These are phyloP conservation scores for Epichloe typhina DNA, from an alignment of 2,329 filamentous ascomycete species.

Conservation along the genomic window DNA sequence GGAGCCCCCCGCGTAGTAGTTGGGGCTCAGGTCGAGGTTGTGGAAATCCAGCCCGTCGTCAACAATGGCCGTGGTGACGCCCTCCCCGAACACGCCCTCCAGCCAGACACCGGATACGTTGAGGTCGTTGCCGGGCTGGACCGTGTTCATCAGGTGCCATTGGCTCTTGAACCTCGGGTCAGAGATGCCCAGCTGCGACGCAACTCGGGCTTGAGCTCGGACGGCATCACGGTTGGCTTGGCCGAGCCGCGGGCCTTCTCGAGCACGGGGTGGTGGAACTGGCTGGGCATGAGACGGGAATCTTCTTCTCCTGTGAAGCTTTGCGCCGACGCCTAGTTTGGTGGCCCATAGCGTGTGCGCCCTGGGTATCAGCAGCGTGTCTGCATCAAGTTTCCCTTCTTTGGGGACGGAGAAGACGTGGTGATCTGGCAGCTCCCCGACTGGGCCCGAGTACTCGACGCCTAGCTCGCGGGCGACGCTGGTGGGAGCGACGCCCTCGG, in stretches of 20 bases:
- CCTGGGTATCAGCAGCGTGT: not conserved
- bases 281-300: not conserved
- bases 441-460: not conserved
- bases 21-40: not conserved
- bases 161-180: not conserved
- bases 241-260: not conserved
- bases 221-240: not conserved
- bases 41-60: not conserved
- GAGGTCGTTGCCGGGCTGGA: not conserved
- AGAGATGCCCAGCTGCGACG: not conserved
- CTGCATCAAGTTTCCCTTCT: not conserved
- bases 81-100: not conserved
- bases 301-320: not conserved
- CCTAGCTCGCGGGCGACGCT: not conserved
- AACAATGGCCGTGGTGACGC: not conserved
- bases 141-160: not conserved
- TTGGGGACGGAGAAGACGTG: not conserved
- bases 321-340: not conserved
- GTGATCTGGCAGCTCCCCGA: not conserved
- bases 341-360: not conserved
- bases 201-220: not conserved
- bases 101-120: not conserved
- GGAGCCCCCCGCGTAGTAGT: not conserved
- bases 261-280: not conserved
- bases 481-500: not conserved